Evolutionary conservation across 2,329 filamentous ascomycete species (phyloP), one percentile per base, ranked within the genome.

Genomic region (Didymella lethalis): DNA sequence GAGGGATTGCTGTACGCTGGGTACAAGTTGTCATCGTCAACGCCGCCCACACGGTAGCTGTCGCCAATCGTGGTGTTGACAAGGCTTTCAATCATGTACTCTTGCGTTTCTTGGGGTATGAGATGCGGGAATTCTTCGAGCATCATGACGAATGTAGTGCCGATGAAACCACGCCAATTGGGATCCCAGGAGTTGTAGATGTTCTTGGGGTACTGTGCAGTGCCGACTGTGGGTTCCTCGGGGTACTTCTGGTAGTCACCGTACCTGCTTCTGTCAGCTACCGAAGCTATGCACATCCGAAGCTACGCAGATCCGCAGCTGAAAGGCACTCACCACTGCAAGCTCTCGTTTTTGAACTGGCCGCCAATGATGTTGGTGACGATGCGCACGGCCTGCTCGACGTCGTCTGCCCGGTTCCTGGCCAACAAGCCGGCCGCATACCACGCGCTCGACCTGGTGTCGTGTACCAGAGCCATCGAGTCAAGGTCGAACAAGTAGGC

Each of bases 91-190:
- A 86, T 70, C 54, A 89, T 84, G 16, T 83, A 76, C 0, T 67
- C 52, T 16, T 78, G 73, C 0, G 80, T 66, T 8, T 77, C 67
- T 7, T 72, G 59, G 0, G 78, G 75, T 7, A 84, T 69, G 1
- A 88, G 76, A 56, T 82, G 69, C 0, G 78, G 70, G 52, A 85
- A 88, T 62, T 88, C 86, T 67, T 88, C 86, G 23, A 87, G 77
- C 26, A 82, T 82, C 40, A 88, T 75, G 26, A 88, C 82, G 14
- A 88, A 79, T 0, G 84, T 82, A 0, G 85, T 87, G 12, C 85
- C 85, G 32, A 88, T 79, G 56, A 89, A 88, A 0, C 86, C 86
- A 48, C 86, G 79, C 86, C 86, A 88, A 61, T 89, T 88, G 1
- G 86, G 85, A 63, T 88, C 86, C 83, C 85, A 88, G 0, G 82